phyloP scores from a whole-genome alignment of 768 basidiomycete species.

The Trametes sanguinea region DNA sequence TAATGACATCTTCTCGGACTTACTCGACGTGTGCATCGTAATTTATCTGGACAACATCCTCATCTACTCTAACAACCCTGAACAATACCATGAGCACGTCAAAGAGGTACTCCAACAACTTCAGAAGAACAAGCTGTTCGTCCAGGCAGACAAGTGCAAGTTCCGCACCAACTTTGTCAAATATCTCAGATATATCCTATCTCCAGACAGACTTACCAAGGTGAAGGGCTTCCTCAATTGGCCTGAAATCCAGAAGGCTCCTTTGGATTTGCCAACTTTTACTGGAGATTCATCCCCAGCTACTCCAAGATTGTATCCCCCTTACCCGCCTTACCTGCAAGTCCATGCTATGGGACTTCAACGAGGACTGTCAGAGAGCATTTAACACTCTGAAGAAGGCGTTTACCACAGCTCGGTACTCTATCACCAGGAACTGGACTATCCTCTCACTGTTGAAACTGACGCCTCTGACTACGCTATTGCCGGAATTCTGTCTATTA shows the following conservation, averaged over 20 bases:
- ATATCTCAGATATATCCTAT: conserved; percentile 45
- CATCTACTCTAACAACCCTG: conserved; percentile 19
- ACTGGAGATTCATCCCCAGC: conserved; percentile 33
- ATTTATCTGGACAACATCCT: conserved; percentile 21
- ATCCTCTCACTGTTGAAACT: conserved; percentile 21
- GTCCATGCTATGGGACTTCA: conserved; percentile 25
- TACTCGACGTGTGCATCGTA: conserved; percentile 16
- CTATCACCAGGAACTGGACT: conserved; percentile 21
- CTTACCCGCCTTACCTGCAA: conserved; percentile 35
- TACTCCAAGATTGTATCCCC: conserved; percentile 39
- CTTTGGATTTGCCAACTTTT: conserved; percentile 38
- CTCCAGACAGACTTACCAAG: conserved; percentile 35
- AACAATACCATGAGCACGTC: conserved; percentile 25
- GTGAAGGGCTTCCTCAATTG: conserved; percentile 36
- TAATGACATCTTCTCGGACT: conserved; percentile 12
- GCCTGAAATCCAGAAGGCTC: conserved; percentile 31
- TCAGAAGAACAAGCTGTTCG: conserved; percentile 33
- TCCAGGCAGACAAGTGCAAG: conserved; percentile 36
- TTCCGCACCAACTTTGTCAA: conserved; percentile 41
- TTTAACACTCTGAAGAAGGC: too few species aligned
- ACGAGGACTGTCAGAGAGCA: neutral
- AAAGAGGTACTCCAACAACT: conserved; percentile 29
- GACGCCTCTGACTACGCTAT: conserved; percentile 31
- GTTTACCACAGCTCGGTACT: conserved; percentile 11
- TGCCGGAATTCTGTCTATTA: conserved; percentile 22